Conservation (phyloP, 345 rosid genomes). For the Arabis alpina region DNA sequence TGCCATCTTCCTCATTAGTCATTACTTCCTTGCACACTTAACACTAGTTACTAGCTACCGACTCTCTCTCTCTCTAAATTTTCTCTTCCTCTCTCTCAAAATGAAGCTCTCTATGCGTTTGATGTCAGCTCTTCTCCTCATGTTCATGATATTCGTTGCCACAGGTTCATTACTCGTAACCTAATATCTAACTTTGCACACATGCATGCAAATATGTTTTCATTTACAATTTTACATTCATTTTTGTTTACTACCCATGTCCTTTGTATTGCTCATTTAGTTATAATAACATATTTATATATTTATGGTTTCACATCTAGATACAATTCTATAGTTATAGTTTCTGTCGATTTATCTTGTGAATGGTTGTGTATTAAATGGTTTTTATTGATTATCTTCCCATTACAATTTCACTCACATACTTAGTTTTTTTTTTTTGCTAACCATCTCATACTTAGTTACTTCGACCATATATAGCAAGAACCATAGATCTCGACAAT, state of each 20-base stretch:
- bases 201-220: background rate
- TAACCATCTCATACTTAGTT: too few relatives aligned
- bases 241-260: too few relatives aligned
- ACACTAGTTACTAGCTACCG: background rate
- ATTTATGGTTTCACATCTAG: too few relatives aligned
- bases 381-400: background rate
- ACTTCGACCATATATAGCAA: too few relatives aligned
- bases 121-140: slow-evolving; percentile 34
- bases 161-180: slow-evolving; percentile 35
- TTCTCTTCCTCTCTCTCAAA: background rate
- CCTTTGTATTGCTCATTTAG: background rate
- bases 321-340: too few relatives aligned
- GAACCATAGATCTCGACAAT: too few relatives aligned
- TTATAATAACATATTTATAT: background rate
- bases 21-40: slow-evolving; percentile 1
- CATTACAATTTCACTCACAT: background rate
- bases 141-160: slow-evolving; percentile 42
- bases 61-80: background rate
- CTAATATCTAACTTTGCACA: background rate
- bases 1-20: slow-evolving; percentile 18
- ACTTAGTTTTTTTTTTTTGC: too few relatives aligned
- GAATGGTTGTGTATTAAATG: background rate
- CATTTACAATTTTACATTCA: too few relatives aligned
- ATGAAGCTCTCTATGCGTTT: slow-evolving; percentile 45
- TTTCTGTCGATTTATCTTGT: too few relatives aligned